Evolutionary conservation across 768 basidiomycete genomes (phyloP).

Genomic region (Lactarius psammicola): DNA sequence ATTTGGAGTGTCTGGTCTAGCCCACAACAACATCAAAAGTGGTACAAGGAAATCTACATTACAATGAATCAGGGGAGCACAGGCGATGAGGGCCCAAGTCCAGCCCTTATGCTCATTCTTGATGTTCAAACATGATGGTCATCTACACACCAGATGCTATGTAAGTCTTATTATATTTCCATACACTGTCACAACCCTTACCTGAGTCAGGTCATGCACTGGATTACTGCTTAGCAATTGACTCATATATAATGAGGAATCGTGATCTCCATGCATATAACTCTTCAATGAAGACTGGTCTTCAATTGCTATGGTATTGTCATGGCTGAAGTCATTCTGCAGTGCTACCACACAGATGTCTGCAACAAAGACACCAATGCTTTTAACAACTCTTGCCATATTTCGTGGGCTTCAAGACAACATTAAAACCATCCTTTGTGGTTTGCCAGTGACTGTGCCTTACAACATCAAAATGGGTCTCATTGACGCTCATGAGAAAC

Average conservation of each 20-base stretch:
- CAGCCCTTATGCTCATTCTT: background rate
- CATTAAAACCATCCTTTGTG: background rate
- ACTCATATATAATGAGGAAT: too few species aligned
- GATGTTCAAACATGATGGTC: background rate
- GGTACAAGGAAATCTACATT: too few species aligned
- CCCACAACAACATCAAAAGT: background rate
- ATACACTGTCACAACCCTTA: too few species aligned
- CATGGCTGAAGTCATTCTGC: background rate
- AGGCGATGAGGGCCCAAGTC: background rate
- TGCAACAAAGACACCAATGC: background rate
- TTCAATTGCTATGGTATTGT: too few species aligned
- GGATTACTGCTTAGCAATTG: too few species aligned
- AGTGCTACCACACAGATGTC: conserved; percentile 3
- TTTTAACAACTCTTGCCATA: background rate
- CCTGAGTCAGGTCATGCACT: too few species aligned
- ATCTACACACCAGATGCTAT: background rate
- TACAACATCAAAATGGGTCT: background rate
- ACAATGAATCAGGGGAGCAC: too few species aligned
- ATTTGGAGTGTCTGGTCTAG: too few species aligned
- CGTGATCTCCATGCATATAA: too few species aligned
- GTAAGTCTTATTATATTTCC: too few species aligned
- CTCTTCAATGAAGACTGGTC: too few species aligned
- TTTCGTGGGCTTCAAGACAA: background rate
- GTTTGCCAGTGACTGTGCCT: background rate
- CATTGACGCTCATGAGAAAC: background rate